These are phyloP conservation scores for Oemleria cerasiformis DNA, from an alignment of 306 rosid species.

Conservation along the genomic window DNA sequence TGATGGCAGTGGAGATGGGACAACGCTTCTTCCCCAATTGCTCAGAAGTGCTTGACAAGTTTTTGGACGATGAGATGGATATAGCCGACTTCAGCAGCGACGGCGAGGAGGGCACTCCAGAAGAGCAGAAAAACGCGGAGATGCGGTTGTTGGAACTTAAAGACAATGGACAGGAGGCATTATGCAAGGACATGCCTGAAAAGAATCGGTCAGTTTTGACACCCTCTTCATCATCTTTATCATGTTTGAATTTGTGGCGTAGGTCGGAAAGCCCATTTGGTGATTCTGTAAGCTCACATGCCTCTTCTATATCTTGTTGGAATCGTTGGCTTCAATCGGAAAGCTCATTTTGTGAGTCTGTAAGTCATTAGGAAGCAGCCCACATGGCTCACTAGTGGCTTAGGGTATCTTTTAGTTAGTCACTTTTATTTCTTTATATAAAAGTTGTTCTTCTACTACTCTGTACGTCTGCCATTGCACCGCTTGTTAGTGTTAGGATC, in stretches of 20 bases:
- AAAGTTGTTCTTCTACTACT: too few species aligned
- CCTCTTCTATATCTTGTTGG: too few species aligned
- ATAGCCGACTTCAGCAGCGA: conserved; percentile 67
- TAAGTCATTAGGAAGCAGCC: too few species aligned
- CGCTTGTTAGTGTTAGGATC: too few species aligned
- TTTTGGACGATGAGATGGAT: conserved; percentile 64
- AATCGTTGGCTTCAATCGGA: too few species aligned
- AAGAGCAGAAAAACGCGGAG: conserved; percentile 69
- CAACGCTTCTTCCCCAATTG: conserved; percentile 88
- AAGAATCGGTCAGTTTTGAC: conserved; percentile 43
- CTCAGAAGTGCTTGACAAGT: conserved; percentile 82
- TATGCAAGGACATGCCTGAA: conserved; percentile 68
- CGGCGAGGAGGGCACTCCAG: conserved; percentile 64
- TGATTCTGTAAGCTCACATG: too few species aligned
- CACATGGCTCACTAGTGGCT: too few species aligned
- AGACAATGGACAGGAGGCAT: conserved; percentile 84
- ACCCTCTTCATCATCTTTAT: conserved; percentile 49
- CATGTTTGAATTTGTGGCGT: conserved; percentile 47
- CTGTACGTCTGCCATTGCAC: too few species aligned
- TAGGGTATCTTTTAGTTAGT: too few species aligned
- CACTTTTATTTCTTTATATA: too few species aligned
- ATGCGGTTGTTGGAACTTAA: conserved; percentile 77
- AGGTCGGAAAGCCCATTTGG: too few species aligned
- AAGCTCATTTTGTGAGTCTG: too few species aligned
- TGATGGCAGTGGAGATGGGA: conserved; percentile 68